phyloP scores from a whole-genome alignment of 1,284 basidiomycete species.

The Ustilago hordei region DNA sequence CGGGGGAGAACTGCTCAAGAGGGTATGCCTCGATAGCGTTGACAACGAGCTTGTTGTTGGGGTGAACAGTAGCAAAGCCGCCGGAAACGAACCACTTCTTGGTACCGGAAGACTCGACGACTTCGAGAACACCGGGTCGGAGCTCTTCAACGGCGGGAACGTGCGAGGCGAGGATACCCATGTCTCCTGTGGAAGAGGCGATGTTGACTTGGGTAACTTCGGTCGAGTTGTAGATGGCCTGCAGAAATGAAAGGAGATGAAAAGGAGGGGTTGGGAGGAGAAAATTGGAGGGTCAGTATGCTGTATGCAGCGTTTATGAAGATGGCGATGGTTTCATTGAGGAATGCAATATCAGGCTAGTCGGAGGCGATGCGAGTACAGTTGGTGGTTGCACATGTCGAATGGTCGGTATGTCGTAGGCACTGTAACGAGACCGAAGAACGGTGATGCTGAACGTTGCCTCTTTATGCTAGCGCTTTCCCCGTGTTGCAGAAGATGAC shows the following conservation, averaged over 20 bases:
- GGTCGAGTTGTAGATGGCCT: conserved; percentile 61
- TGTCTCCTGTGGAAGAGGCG: conserved; percentile 64
- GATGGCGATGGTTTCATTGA: neutral
- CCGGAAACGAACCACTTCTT: conserved; percentile 78
- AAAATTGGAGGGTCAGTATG: conserved; percentile 12
- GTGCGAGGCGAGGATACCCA: conserved; percentile 69
- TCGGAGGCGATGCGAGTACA: neutral
- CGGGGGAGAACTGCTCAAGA: conserved; percentile 87
- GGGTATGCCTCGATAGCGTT: conserved; percentile 97
- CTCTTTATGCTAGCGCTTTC: neutral
- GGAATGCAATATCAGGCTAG: too few relatives aligned
- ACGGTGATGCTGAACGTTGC: neutral
- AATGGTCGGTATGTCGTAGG: neutral
- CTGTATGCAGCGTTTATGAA: neutral
- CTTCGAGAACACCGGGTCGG: conserved; percentile 67
- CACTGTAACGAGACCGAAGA: neutral
- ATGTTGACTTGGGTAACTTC: conserved; percentile 68
- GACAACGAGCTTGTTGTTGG: conserved; percentile 94
- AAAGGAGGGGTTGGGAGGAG: neutral
- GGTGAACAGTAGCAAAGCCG: conserved; percentile 97
- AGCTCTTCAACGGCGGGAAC: conserved; percentile 68
- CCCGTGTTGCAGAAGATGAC: neutral
- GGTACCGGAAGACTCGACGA: conserved; percentile 64
- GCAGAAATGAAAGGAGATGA: neutral
- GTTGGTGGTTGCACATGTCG: neutral